Evolutionary conservation across 495 filamentous ascomycete genomes (phyloP).

Genomic region (Ramalina peruviana): DNA sequence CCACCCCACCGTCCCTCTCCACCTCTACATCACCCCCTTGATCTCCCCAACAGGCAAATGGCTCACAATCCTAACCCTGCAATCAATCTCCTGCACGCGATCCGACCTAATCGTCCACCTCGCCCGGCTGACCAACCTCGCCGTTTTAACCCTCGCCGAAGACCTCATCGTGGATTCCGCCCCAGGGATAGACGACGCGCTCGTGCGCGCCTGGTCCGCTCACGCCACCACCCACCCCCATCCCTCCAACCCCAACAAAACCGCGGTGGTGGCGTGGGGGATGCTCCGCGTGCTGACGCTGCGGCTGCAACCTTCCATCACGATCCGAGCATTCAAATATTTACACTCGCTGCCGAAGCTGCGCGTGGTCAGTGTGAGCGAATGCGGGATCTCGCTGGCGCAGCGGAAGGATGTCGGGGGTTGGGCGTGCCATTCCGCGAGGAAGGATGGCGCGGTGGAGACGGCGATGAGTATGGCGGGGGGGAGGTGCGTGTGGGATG

Average conservation of each 20-base stretch:
- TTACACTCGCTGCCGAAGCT: conserved; percentile 15
- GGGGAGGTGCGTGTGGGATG: neutral
- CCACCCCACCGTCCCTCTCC: conserved; percentile 5
- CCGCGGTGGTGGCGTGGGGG: conserved; percentile 14
- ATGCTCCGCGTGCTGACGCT: conserved; percentile 15
- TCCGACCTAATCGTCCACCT: conserved; percentile 13
- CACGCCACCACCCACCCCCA: conserved; percentile 1
- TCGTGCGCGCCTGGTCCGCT: conserved; percentile 17
- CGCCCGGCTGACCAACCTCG: conserved; percentile 15
- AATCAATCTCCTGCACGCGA: conserved; percentile 10
- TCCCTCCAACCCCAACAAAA: neutral
- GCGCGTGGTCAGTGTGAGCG: conserved; percentile 7
- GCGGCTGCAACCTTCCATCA: conserved; percentile 12
- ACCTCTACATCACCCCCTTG: conserved; percentile 11
- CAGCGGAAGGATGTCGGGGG: neutral
- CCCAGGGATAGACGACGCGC: conserved; percentile 14
- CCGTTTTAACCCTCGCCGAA: conserved; percentile 13
- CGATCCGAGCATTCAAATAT: conserved; percentile 10
- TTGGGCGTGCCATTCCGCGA: neutral
- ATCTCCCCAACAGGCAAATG: conserved; percentile 9
- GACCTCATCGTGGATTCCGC: neutral
- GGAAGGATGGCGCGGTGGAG: neutral
- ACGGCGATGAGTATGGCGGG: neutral
- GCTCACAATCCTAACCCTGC: conserved; percentile 17
- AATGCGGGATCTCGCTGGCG: neutral